Base-by-base conservation (phyloP, 2,329 filamentous ascomycete species). In the Hortaea werneckii region DNA sequence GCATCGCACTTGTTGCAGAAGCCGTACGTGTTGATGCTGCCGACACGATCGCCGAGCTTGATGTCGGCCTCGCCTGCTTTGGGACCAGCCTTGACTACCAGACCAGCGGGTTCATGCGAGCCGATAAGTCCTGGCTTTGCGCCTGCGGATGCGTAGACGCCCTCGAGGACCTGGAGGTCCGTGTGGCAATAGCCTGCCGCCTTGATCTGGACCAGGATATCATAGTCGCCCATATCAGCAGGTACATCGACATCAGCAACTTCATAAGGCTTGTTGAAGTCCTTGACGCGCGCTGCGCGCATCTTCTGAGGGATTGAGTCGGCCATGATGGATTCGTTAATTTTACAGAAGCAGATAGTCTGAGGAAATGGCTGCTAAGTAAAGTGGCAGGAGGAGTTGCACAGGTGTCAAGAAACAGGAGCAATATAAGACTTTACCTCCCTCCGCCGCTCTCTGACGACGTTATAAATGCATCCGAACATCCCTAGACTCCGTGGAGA, bases 141-240 rank as follows among this genome's bases (percentile, higher is more conserved):
- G 7, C 41, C 42, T 5, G 45, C 41, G 6, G 45, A 47, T 29
- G 40, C 37, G 37, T 47, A 44, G 41, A 44, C 41, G 5, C 45
- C 45, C 27, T 47, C 29, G 9, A 44, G 26, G 27, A 47, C 45
- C 37, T 47, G 45, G 10, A 44, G 34, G 27, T 47, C 45, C 35
- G 45, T 47, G 37, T 47, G 45, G 26, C 45, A 47, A 32, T 44
- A 47, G 45, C 45, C 45, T 13, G 45, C 45, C 13, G 45, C 45
- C 38, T 40, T 41, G 41, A 47, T 47, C 41, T 47, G 37, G 29
- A 47, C 20, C 5, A 47, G 42, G 41, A 47, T 47, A 12, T 47
- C 45, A 37, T 47, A 29, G 12, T 30, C 35, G 37, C 41, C 29
- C 20, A 47, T 29, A n/a, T 46, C 32, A 8, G 27, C 32, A 29